Base-by-base conservation (phyloP, 805 yeast species). In the Candida chauliodis region DNA sequence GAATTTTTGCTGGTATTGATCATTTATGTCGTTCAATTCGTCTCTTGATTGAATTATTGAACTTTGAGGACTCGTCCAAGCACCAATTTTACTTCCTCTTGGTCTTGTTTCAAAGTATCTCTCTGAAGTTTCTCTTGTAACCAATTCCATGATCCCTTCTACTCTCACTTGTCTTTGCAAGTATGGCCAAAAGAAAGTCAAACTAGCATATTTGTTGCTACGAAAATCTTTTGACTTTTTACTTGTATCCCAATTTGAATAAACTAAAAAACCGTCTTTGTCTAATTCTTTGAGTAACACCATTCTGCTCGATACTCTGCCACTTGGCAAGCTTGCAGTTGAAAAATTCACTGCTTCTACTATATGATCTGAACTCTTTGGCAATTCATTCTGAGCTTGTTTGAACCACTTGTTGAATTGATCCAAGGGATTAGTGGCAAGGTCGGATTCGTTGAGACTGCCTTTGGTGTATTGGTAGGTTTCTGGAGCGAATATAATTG, bases 41-140 rank as follows among this genome's bases (percentile, higher is more conserved):
- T 75, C 75, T 46, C 96, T 71, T 30, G 67, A 59, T 10, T 56
- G 51, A 25, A 90, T 69, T 2, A 68, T 71, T 38, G 75, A 70
- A 23, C 90, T 78, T 68, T 93, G 99, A 3, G 95, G 95, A 20
- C 95, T 82, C 0, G 97, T 84, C 95, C 96, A 90, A 0, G 99
- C 99, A 21, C 99, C 98, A 44, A 93, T 79, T 55, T 84, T 81
- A 21, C 95, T 84, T 5, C 95, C 97, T 42, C 95, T 72, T 26
- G 99, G 99, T 55, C 99, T 75, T 0, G 95, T 83, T 36, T 76
- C 73, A 62, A 78, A 93, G 62, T 93, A 93, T 34, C 81, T 70
- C 49, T 82, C 79, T 5, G 87, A 76, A 21, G 84, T 86, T 50
- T 84, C 90, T 41, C 80, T 69, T 19, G 78, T 69, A 30, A 90